Conservation (phyloP, 495 filamentous ascomycete species). For the Astrothelium subdiscretum region DNA sequence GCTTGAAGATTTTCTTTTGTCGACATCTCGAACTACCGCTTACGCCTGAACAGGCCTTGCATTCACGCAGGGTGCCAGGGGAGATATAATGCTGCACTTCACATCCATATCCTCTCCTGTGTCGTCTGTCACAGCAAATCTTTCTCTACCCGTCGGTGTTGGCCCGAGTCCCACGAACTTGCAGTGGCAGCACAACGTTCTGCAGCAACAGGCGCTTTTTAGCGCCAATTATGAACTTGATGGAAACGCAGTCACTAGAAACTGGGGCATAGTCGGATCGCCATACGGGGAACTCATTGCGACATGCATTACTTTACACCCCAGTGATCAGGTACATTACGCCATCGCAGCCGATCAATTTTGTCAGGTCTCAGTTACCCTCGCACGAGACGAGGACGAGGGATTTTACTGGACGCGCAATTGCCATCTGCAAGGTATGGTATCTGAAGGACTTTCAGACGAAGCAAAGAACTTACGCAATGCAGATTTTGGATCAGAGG, state of each 20-base stretch:
- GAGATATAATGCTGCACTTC: background rate
- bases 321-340: slow-evolving; percentile 4
- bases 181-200: slow-evolving; percentile 1
- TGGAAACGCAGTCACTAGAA: background rate
- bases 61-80: background rate
- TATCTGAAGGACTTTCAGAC: background rate
- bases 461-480: background rate
- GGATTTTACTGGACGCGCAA: background rate
- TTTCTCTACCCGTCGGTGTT: background rate
- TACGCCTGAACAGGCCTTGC: background rate
- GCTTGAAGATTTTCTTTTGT: background rate
- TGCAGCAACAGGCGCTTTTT: background rate
- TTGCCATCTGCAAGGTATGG: background rate
- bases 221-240: slow-evolving; percentile 2
- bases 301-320: slow-evolving; percentile 8
- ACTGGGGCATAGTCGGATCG: slow-evolving; percentile 1
- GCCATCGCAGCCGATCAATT: background rate
- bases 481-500: background rate
- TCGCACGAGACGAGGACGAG: background rate
- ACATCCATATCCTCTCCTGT: background rate
- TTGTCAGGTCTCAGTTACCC: background rate
- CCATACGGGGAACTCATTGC: slow-evolving; percentile 3
- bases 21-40: background rate
- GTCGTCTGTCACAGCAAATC: background rate
- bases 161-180: background rate